Base-by-base conservation (phyloP, 371 early-diverging fungal genomes). In the Mortierella polycephala region DNA sequence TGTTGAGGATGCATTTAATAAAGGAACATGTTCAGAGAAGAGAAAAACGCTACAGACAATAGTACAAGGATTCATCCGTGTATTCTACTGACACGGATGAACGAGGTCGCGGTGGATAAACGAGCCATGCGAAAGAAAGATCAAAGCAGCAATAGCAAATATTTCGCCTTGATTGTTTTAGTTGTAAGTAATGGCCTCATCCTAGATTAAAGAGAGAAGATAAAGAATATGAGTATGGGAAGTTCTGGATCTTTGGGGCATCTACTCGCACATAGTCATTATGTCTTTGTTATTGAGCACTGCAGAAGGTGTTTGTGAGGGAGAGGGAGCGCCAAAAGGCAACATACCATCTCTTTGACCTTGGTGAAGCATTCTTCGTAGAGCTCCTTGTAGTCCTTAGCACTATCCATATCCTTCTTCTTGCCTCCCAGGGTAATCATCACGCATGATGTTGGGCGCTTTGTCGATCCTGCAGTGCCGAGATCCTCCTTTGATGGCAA, bases 401-500 rank as follows among this genome's bases (percentile, higher is more conserved):
- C 90, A 57, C 87, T 85, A 42, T 89, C 88, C 53, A 68, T 76
- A 72, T 91, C 92, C 76, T 88, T 86, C 68, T 85, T 88, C 85
- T 92, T 92, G 52, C 93, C 91, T 64, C 92, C 93, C 11, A 90
- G 85, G 12, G 96, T 92, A 62, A 99, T 73, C 95, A 99, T 95
- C 55, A 97, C 83, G 64, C 91, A 91, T 49, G 93, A 94, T 6
- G 98, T 98, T 14, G 99, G 97, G 70, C 98, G 92, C 89, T 97
- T 97, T 41, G 98, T 97, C 37, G 91, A 84, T 68, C 93, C 92
- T 39, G 98, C 95, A 47, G 90, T 89, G 63, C 98, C 98, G 11
- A 99, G 90, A 67, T 96, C 94, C 83, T 94, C 94, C 86, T 95
- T 97, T 47, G 96, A 95, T 10, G 95, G 91, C 49, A 99, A 94